Evolutionary conservation across 345 rosid species (phyloP).

Genomic region (Acer yangbiense): DNA sequence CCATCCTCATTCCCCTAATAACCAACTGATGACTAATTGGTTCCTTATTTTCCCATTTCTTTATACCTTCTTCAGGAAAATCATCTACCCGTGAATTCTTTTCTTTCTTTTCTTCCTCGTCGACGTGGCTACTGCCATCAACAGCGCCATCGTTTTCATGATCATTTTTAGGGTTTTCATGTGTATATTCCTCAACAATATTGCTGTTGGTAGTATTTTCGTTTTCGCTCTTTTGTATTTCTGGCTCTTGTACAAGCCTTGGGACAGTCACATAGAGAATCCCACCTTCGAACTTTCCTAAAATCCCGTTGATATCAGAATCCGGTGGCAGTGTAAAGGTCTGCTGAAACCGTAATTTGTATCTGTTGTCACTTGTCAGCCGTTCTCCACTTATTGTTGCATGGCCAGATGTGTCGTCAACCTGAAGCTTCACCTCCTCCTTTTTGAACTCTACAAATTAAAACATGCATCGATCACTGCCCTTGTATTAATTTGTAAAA

Average conservation of each 20-base stretch:
- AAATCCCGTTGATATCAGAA: conserved; percentile 30
- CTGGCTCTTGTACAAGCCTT: conserved; percentile 19
- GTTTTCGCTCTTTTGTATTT: neutral
- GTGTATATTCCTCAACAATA: neutral
- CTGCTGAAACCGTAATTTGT: conserved; percentile 30
- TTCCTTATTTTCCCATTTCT: conserved; percentile 23
- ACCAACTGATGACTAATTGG: neutral
- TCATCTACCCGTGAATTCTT: neutral
- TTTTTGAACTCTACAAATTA: conserved; percentile 35
- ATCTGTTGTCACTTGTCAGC: conserved; percentile 25
- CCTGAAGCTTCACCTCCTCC: conserved; percentile 48
- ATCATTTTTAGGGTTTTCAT: neutral
- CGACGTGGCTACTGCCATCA: neutral
- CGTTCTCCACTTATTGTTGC: conserved; percentile 49
- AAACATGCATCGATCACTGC: neutral
- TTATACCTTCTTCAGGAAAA: conserved; percentile 13
- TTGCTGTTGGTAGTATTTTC: neutral
- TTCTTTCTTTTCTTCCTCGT: neutral
- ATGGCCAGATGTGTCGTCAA: conserved; percentile 26
- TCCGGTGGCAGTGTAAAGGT: conserved; percentile 34
- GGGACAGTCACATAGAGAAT: conserved; percentile 47
- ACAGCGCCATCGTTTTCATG: neutral
- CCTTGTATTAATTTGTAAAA: too few relatives aligned
- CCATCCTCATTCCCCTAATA: conserved; percentile 20
- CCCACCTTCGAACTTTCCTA: conserved; percentile 34